Evolutionary conservation across 176 grass and related monocot genomes (phyloP).

Genomic region (Aegilops speltoides): DNA sequence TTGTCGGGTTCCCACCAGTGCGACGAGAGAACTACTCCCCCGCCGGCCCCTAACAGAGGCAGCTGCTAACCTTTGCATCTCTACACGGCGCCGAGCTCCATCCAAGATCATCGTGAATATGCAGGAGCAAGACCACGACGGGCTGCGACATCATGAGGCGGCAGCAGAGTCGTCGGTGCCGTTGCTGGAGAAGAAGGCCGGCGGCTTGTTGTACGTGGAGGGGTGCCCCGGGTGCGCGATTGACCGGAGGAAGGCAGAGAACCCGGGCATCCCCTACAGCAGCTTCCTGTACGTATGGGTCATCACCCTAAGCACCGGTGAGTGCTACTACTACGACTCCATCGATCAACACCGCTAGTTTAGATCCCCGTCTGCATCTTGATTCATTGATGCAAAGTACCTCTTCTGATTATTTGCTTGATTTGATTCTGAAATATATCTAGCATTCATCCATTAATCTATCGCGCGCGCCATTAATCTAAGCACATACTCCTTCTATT

Average conservation of each 20-base stretch:
- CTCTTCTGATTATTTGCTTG: not conserved
- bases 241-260: constrained; percentile 34
- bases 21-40: no score
- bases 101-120: not conserved
- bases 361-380: not conserved
- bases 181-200: constrained; percentile 22
- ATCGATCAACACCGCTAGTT: not conserved
- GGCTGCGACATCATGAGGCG: not conserved
- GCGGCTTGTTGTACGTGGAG: constrained; percentile 22
- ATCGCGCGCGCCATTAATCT: no score
- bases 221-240: constrained; percentile 52
- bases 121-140: not conserved
- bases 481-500: no score
- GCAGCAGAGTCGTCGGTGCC: constrained; percentile 11
- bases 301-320: constrained; percentile 37
- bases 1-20: no score
- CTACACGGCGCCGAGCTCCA: no score
- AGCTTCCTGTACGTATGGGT: constrained; percentile 51
- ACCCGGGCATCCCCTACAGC: constrained; percentile 35
- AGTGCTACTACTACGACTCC: not conserved
- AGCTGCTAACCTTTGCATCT: no score
- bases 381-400: not conserved
- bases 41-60: no score
- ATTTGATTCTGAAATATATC: not conserved
- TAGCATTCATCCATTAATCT: not conserved